These are phyloP conservation scores for Linnemannia hyalina DNA, from an alignment of 192 early-diverging fungal genomes.

Conservation along the genomic window DNA sequence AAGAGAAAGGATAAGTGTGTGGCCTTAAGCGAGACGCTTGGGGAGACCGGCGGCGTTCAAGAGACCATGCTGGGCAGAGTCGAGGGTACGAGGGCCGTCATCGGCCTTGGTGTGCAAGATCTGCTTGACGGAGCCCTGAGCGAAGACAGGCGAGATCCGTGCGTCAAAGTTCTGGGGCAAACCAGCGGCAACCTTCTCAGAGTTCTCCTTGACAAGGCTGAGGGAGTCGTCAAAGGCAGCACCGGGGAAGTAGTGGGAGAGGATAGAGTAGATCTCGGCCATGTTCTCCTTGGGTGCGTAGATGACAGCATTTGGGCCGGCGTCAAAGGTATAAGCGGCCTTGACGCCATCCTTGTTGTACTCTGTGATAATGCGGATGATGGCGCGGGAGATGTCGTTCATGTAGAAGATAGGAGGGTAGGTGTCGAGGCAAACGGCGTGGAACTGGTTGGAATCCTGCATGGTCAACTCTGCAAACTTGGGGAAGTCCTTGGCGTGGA, in stretches of 20 bases:
- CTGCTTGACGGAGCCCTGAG: constrained; percentile 81
- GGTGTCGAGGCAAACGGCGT: constrained; percentile 98
- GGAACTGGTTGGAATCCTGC: constrained; percentile 99
- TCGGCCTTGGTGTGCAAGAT: constrained; percentile 93
- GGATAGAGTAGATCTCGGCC: constrained; percentile 85
- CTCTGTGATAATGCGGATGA: constrained; percentile 86
- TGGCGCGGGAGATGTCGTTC: constrained; percentile 93
- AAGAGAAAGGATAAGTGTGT: not conserved
- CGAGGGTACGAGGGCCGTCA: constrained; percentile 92
- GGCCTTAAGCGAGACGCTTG: constrained; percentile 57
- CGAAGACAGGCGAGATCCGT: constrained; percentile 70
- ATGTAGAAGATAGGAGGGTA: constrained; percentile 98
- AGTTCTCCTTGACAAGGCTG: constrained; percentile 45
- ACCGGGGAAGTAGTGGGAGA: constrained; percentile 89
- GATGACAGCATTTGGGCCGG: constrained; percentile 98
- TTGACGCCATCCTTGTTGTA: constrained; percentile 83
- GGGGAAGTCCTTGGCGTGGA: constrained; percentile 86
- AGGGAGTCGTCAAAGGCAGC: constrained; percentile 70
- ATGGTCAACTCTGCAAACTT: constrained; percentile 96
- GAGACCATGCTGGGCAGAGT: constrained; percentile 63
- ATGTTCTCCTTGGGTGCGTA: constrained; percentile 88
- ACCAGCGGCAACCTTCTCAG: constrained; percentile 30
- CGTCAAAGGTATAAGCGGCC: constrained; percentile 99
- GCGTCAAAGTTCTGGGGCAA: constrained; percentile 67
- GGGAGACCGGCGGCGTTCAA: constrained; percentile 77